Evolutionary conservation across 192 early-diverging fungal genomes (phyloP).

Genomic region (Rhizophagus sp.): DNA sequence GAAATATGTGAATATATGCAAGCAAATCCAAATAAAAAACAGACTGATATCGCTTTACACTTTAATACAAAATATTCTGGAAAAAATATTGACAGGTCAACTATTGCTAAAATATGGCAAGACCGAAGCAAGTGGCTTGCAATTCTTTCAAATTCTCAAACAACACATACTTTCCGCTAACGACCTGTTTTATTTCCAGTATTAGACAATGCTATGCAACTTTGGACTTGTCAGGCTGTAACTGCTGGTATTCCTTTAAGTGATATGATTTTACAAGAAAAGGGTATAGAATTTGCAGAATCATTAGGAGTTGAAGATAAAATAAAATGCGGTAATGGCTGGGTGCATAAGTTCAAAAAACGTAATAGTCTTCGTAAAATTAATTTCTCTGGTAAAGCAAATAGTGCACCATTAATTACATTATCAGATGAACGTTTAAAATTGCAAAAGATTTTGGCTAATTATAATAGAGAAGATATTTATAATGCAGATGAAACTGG

Average conservation of each 20-base stretch:
- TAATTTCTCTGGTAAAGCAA: too few species aligned
- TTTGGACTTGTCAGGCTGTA: not conserved
- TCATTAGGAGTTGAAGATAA: not conserved
- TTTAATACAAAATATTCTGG: not conserved
- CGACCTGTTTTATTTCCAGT: not conserved
- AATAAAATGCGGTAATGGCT: too few species aligned
- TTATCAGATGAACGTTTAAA: too few species aligned
- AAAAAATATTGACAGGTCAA: not conserved
- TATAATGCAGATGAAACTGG: too few species aligned
- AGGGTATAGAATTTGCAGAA: not conserved
- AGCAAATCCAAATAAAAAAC: not conserved
- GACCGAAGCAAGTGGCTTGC: not conserved
- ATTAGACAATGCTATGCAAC: not conserved
- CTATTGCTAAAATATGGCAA: not conserved
- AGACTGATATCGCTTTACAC: not conserved
- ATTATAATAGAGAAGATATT: too few species aligned
- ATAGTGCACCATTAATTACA: too few species aligned
- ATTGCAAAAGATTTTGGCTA: too few species aligned
- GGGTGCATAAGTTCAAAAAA: too few species aligned
- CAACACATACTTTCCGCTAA: not conserved
- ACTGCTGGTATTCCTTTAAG: too few species aligned
- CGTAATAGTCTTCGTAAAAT: too few species aligned
- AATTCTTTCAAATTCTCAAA: not conserved
- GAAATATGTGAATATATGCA: constrained; percentile 9
- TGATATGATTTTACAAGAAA: too few species aligned